Evolutionary conservation across 345 rosid species (phyloP).

Genomic region (Moricandia arvensis): DNA sequence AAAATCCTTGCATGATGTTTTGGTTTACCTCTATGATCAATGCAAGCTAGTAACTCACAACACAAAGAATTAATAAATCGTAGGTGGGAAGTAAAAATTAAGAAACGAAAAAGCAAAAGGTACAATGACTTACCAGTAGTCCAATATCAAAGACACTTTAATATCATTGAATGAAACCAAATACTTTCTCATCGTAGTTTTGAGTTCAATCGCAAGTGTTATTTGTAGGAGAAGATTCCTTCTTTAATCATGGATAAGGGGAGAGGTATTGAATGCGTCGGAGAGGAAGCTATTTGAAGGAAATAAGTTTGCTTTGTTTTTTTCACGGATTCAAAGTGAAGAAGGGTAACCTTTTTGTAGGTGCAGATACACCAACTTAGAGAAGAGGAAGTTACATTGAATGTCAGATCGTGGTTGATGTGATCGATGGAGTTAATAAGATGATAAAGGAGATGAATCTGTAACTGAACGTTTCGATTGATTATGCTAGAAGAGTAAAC

Average conservation of each 20-base stretch:
- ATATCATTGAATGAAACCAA: slow-evolving; percentile 81
- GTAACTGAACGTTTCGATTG: too few relatives aligned
- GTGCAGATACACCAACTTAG: too few relatives aligned
- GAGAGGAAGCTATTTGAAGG: too few relatives aligned
- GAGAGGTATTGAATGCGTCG: background rate
- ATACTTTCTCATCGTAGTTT: background rate
- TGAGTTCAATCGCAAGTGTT: background rate
- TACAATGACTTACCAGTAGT: slow-evolving; percentile 52
- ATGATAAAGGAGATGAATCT: too few relatives aligned
- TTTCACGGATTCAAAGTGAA: too few relatives aligned
- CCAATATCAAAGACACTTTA: slow-evolving; percentile 91
- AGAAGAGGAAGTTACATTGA: too few relatives aligned
- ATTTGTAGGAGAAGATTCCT: background rate
- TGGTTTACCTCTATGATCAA: slow-evolving; percentile 92
- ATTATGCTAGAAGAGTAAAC: too few relatives aligned
- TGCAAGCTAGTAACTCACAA: slow-evolving; percentile 59
- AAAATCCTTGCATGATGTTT: slow-evolving; percentile 79
- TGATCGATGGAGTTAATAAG: too few relatives aligned
- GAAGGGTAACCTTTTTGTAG: too few relatives aligned
- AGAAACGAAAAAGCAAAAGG: background rate
- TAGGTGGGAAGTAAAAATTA: background rate
- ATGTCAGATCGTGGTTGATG: too few relatives aligned
- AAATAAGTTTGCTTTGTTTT: too few relatives aligned
- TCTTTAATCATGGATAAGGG: background rate
- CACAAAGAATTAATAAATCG: background rate